Percentiles rank a stretch among this genome's conserved stretches.
Evolutionary conservation across 2,329 filamentous ascomycete species (phyloP).

Genomic region (Huntiella abstrusa): DNA sequence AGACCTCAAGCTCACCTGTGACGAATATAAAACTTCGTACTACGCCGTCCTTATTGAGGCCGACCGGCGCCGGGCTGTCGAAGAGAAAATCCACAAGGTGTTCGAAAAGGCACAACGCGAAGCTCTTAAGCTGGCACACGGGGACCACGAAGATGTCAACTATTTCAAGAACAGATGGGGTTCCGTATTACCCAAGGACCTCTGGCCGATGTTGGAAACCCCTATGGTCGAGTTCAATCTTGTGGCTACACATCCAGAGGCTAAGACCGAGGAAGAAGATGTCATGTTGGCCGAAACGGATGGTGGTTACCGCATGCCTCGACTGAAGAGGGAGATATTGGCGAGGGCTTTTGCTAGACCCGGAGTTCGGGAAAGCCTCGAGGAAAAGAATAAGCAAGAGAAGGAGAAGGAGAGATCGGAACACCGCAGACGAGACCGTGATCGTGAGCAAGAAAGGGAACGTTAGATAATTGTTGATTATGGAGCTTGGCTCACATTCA

Average conservation of each 20-base stretch:
- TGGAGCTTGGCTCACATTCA: no score
- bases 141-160: constrained; percentile 56
- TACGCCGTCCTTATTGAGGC: constrained; percentile 71
- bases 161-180: constrained; percentile 66
- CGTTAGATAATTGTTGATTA: no score
- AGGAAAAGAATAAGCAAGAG: neutral
- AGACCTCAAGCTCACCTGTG: constrained; percentile 63
- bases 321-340: constrained; percentile 5
- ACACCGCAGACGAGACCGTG: no score
- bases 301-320: constrained; percentile 5
- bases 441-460: no score
- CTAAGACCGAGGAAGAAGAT: neutral
- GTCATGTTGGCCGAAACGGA: neutral
- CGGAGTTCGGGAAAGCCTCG: neutral
- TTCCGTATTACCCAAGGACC: constrained; percentile 69
- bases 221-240: neutral
- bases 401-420: neutral
- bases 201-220: constrained; percentile 44
- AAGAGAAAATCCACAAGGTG: constrained; percentile 54
- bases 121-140: constrained; percentile 54
- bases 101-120: constrained; percentile 61
- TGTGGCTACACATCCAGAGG: neutral
- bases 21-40: constrained; percentile 70
- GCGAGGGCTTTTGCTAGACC: neutral
- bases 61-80: constrained; percentile 51